A percentile compares a stretch with the other conserved stretches of the same genome.
Conservation (phyloP, 2,329 filamentous ascomycete species). For the Diplodia scrobiculata region DNA sequence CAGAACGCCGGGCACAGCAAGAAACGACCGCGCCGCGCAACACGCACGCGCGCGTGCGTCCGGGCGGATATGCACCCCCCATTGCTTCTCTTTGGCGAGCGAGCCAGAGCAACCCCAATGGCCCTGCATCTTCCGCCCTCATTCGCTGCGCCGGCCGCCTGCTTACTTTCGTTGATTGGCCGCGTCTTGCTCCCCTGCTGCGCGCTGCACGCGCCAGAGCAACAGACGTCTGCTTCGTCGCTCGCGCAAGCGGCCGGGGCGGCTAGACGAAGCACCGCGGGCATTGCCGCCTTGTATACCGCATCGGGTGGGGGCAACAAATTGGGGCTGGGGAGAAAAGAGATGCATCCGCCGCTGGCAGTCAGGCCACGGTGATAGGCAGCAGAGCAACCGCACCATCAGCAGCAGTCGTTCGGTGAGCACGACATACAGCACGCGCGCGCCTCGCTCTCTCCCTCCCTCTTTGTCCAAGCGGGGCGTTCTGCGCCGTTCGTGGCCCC, state of each 20-base stretch:
- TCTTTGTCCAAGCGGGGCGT: background rate
- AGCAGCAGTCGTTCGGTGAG: background rate
- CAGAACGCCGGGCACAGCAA: constrained; percentile 14
- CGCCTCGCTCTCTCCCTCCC: background rate
- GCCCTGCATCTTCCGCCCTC: background rate
- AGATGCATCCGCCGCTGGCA: background rate
- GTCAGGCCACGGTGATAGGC: constrained; percentile 19
- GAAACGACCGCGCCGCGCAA: background rate
- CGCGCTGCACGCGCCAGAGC: background rate
- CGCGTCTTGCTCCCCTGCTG: background rate
- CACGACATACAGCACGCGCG: background rate
- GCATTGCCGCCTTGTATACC: constrained; percentile 2
- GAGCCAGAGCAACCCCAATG: background rate
- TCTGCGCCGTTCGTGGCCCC: background rate
- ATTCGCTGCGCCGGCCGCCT: background rate
- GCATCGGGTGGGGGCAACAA: background rate
- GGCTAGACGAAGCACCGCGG: constrained; percentile 1
- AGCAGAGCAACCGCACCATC: background rate
- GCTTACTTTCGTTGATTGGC: background rate
- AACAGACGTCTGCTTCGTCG: background rate
- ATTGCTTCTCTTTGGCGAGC: background rate
- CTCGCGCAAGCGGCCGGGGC: too few relatives aligned
- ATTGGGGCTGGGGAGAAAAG: background rate
- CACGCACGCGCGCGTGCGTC: background rate
- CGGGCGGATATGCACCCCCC: background rate